Conservation (phyloP, 805 yeast genomes). For the Yarrowia phangngaensis region DNA sequence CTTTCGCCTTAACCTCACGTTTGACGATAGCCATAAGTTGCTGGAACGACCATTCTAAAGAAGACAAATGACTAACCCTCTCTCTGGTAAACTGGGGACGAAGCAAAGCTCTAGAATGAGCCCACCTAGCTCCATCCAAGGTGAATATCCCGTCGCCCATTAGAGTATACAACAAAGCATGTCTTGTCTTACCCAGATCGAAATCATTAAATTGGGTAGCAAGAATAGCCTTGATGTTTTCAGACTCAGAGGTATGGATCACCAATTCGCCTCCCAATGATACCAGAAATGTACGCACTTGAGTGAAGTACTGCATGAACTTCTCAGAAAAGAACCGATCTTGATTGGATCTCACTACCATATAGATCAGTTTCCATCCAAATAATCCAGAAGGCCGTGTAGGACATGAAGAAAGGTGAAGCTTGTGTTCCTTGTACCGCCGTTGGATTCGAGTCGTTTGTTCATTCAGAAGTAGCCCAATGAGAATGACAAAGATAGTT, state of each 20-base stretch:
- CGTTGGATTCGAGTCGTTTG: background rate
- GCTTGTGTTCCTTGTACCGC: constrained; percentile 8
- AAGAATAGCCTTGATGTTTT: constrained; percentile 38
- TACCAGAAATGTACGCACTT: constrained; percentile 3
- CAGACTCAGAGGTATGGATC: constrained; percentile 37
- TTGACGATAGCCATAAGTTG: constrained; percentile 22
- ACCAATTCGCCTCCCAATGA: constrained; percentile 16
- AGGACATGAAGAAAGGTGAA: background rate
- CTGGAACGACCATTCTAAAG: constrained; percentile 34
- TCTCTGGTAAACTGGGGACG: constrained; percentile 40
- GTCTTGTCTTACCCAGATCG: constrained; percentile 34
- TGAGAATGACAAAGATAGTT: background rate
- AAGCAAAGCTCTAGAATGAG: constrained; percentile 40
- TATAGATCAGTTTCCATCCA: constrained; percentile 19
- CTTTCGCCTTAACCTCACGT: background rate
- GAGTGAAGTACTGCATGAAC: background rate
- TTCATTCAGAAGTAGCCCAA: background rate
- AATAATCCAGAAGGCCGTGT: background rate
- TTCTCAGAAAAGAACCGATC: background rate
- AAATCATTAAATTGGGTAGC: constrained; percentile 38
- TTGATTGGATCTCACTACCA: background rate
- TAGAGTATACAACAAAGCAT: constrained; percentile 33
- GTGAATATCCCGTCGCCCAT: constrained; percentile 42
- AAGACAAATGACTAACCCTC: constrained; percentile 35
- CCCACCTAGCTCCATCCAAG: constrained; percentile 39